A percentile compares a stretch with the other conserved stretches of the same genome.
Evolutionary conservation across 139 green algal species (phyloP).

Genomic region (Chlorella vulgaris): DNA sequence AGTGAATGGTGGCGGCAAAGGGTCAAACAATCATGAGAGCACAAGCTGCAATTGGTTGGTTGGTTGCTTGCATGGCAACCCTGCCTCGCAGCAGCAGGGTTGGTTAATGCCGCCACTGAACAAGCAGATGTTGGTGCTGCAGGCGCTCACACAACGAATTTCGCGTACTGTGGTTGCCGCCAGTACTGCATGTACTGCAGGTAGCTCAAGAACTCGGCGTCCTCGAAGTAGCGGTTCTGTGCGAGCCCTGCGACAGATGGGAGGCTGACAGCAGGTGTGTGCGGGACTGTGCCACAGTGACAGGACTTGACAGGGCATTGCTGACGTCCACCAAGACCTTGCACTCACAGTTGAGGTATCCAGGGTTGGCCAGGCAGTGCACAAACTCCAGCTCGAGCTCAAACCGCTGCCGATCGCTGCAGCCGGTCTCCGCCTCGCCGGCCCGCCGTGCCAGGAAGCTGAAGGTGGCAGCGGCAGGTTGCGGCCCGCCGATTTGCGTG

Average conservation of each 20-base stretch:
- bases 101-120: neutral
- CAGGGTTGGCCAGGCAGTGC: slow-evolving; percentile 88
- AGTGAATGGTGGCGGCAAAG: no score
- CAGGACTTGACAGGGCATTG: neutral
- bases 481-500: no score
- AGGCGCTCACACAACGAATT: slow-evolving; percentile 72
- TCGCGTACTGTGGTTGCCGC: slow-evolving; percentile 80
- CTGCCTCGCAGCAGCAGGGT: no score
- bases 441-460: neutral
- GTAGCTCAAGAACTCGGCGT: slow-evolving; percentile 85
- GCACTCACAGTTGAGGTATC: slow-evolving; percentile 92
- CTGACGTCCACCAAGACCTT: neutral
- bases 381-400: slow-evolving; percentile 95
- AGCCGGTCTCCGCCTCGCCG: slow-evolving; percentile 12
- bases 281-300: neutral
- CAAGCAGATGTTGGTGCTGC: neutral
- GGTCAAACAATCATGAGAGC: no score
- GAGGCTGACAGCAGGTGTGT: neutral
- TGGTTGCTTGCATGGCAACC: no score
- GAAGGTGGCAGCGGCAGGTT: neutral
- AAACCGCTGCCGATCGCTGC: slow-evolving; percentile 66
- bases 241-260: slow-evolving; percentile 73
- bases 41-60: no score
- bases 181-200: slow-evolving; percentile 96
- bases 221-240: slow-evolving; percentile 84